A percentile compares a stretch with the other conserved stretches of the same genome.
phyloP scores from a whole-genome alignment of 2,329 filamentous ascomycete genomes.

The Aspergillus sp. region DNA sequence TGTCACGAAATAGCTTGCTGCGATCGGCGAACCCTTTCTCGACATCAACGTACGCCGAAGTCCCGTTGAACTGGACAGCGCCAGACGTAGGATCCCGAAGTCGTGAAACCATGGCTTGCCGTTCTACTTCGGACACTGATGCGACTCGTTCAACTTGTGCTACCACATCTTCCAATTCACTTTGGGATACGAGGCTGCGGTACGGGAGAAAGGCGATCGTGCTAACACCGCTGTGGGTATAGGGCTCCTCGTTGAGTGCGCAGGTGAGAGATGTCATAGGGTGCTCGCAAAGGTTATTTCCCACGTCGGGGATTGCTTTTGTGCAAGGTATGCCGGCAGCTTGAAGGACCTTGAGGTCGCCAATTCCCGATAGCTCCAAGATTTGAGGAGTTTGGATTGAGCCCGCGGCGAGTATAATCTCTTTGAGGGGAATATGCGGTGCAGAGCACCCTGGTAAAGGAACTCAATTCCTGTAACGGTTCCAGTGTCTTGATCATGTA shows the following conservation, averaged over 20 bases:
- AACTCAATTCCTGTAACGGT: slow-evolving; percentile 30
- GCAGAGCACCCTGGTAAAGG: background rate
- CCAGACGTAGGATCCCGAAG: background rate
- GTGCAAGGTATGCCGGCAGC: slow-evolving; percentile 42
- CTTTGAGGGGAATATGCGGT: slow-evolving; percentile 36
- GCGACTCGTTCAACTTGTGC: too few species aligned
- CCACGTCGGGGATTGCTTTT: slow-evolving; percentile 46
- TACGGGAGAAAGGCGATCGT: too few species aligned
- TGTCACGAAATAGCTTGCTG: background rate
- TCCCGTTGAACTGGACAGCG: slow-evolving; percentile 1
- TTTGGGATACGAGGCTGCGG: too few species aligned
- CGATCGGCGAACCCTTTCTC: background rate
- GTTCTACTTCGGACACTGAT: background rate
- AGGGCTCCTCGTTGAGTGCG: too few species aligned
- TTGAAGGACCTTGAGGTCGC: slow-evolving; percentile 44
- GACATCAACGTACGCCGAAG: background rate
- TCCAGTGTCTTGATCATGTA: slow-evolving; percentile 14
- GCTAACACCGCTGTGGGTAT: too few species aligned
- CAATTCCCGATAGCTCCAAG: slow-evolving; percentile 62
- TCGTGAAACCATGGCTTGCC: background rate
- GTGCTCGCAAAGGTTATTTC: slow-evolving; percentile 52
- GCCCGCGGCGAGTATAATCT: slow-evolving; percentile 62
- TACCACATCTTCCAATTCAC: too few species aligned
- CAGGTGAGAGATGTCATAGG: slow-evolving; percentile 7
- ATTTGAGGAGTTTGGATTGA: slow-evolving; percentile 57